Percentiles rank a stretch among this genome's conserved stretches.
These are phyloP conservation scores for Phytophthora rubi DNA, from an alignment of 352 stramenopile genomes.

Conservation along the genomic window DNA sequence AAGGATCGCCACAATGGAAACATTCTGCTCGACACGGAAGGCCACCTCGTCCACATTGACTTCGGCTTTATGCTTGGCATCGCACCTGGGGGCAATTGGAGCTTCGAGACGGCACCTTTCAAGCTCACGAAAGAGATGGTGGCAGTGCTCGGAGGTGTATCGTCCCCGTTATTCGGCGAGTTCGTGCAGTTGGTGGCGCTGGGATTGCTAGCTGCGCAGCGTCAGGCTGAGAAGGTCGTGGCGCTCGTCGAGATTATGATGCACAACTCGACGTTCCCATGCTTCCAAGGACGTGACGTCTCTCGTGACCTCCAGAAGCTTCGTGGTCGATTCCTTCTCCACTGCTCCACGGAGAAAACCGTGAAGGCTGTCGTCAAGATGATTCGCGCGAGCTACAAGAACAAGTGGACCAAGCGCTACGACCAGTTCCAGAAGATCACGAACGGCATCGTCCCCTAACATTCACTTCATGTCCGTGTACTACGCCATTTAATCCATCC, in stretches of 20 bases:
- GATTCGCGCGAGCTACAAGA: slow-evolving; percentile 93
- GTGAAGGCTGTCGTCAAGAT: slow-evolving; percentile 86
- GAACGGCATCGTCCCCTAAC: slow-evolving; percentile 85
- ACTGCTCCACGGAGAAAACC: slow-evolving; percentile 62
- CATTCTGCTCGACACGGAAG: slow-evolving; percentile 92
- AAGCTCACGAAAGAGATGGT: slow-evolving; percentile 97
- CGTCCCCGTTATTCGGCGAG: slow-evolving; percentile 67
- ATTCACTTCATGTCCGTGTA: not conserved
- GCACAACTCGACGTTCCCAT: slow-evolving; percentile 82
- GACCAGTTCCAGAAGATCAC: slow-evolving; percentile 95
- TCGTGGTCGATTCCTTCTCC: slow-evolving; percentile 66
- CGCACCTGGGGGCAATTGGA: slow-evolving; percentile 93
- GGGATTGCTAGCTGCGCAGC: slow-evolving; percentile 60
- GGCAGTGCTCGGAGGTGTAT: slow-evolving; percentile 85
- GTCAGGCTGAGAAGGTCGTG: slow-evolving; percentile 70
- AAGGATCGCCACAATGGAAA: slow-evolving; percentile 98
- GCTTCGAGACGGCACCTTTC: slow-evolving; percentile 94
- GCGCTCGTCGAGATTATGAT: slow-evolving; percentile 85
- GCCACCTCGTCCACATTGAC: slow-evolving; percentile 96
- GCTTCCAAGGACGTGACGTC: slow-evolving; percentile 87
- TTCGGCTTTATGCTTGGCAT: slow-evolving; percentile 97
- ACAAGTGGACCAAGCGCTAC: slow-evolving; percentile 93
- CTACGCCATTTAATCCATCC: slow-evolving; percentile 24
- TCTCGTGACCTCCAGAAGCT: slow-evolving; percentile 85
- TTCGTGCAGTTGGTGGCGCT: slow-evolving; percentile 69